Conservation (phyloP, 495 filamentous ascomycete species). For the Neurospora sp. region DNA sequence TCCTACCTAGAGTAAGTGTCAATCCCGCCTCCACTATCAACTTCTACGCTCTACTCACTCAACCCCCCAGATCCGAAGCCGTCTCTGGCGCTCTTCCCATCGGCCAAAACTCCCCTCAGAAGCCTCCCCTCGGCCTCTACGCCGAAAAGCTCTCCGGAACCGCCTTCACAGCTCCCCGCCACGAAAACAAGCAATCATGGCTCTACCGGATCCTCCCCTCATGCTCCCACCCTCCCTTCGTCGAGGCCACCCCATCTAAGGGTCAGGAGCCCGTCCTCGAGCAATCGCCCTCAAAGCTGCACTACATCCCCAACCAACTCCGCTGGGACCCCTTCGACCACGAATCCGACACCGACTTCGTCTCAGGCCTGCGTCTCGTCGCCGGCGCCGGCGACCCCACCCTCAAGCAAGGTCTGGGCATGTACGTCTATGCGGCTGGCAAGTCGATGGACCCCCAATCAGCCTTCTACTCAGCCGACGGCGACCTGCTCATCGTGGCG, state of each 20-base stretch:
- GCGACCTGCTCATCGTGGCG: slow-evolving; percentile 76
- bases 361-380: slow-evolving; percentile 64
- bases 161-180: slow-evolving; percentile 81
- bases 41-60: not conserved
- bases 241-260: slow-evolving; percentile 27
- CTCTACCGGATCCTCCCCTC: slow-evolving; percentile 86
- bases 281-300: slow-evolving; percentile 30
- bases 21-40: not conserved
- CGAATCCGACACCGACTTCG: slow-evolving; percentile 54
- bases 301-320: slow-evolving; percentile 77
- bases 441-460: slow-evolving; percentile 64
- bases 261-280: not conserved
- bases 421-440: slow-evolving; percentile 73
- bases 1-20: slow-evolving; percentile 48
- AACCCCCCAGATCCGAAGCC: slow-evolving; percentile 32
- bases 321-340: slow-evolving; percentile 90
- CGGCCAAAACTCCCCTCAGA: slow-evolving; percentile 81
- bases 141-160: slow-evolving; percentile 91
- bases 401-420: slow-evolving; percentile 69
- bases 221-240: slow-evolving; percentile 69
- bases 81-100: slow-evolving; percentile 37
- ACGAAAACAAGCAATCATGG: slow-evolving; percentile 88
- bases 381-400: slow-evolving; percentile 78
- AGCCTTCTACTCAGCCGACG: slow-evolving; percentile 86
- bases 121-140: slow-evolving; percentile 75